These are phyloP conservation scores for Neocallimastix lanati DNA, from an alignment of 192 early-diverging fungal species.

Conservation along the genomic window DNA sequence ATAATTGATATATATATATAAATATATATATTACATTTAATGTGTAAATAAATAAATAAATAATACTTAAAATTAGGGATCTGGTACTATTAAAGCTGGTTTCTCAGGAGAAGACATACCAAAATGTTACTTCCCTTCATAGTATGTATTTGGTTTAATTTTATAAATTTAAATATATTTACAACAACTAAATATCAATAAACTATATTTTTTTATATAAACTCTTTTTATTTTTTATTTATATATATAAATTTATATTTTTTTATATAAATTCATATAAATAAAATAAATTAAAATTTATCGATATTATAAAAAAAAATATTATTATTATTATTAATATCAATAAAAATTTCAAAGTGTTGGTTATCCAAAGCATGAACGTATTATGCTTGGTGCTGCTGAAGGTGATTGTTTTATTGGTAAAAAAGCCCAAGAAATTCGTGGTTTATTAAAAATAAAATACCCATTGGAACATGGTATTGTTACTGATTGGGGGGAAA, in stretches of 20 bases:
- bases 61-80: constrained; percentile 46
- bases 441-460: constrained; percentile 81
- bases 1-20: no score
- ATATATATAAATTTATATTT: neutral
- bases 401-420: constrained; percentile 95
- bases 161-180: no score
- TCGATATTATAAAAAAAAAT: no score
- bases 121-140: constrained; percentile 86
- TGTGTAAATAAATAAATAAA: neutral
- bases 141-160: constrained; percentile 26
- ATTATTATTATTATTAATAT: neutral
- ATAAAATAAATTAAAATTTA: no score
- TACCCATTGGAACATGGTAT: constrained; percentile 97
- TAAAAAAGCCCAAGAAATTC: constrained; percentile 80
- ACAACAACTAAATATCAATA: no score
- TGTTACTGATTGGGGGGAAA: constrained; percentile 94
- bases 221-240: no score
- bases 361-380: constrained; percentile 86
- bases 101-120: constrained; percentile 96
- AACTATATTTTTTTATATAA: no score
- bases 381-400: constrained; percentile 93
- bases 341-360: constrained; percentile 26
- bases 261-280: no score
- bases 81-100: constrained; percentile 95
- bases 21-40: neutral